Conservation (phyloP, 140 eudicot species). For the Stevia rebaudiana region DNA sequence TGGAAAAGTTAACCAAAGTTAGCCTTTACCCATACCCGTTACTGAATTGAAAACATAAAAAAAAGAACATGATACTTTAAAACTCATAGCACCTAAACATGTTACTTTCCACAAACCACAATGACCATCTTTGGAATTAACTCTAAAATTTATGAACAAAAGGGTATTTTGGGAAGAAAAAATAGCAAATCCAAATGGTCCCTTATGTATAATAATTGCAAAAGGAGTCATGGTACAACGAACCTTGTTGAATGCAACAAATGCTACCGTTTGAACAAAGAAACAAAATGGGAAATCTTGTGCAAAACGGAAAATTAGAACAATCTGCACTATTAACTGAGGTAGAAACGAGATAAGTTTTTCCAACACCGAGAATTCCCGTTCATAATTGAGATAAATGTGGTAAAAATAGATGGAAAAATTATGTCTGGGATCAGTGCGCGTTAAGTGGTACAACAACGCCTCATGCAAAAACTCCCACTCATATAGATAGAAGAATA, state of each 20-base stretch:
- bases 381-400: conserved; percentile 76
- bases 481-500: conserved; percentile 61
- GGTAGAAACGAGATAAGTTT: conserved; percentile 89
- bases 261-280: conserved; percentile 84
- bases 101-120: too few species aligned
- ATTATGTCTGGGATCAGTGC: conserved; percentile 95
- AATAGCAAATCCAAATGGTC: conserved; percentile 2
- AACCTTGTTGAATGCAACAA: conserved; percentile 97
- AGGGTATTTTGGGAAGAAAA: too few species aligned
- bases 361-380: conserved; percentile 55
- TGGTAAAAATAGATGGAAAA: conserved; percentile 92
- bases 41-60: too few species aligned
- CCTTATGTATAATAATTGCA: neutral
- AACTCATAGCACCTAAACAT: too few species aligned
- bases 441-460: conserved; percentile 85
- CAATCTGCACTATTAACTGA: conserved; percentile 78
- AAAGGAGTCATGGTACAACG: conserved; percentile 8
- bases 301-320: conserved; percentile 56
- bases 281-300: conserved; percentile 81
- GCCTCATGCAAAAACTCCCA: conserved; percentile 94
- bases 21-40: too few species aligned
- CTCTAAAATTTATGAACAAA: too few species aligned
- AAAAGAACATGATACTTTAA: too few species aligned
- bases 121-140: too few species aligned
- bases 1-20: too few species aligned